Conservation (phyloP, 2,329 filamentous ascomycete species). For the Cladosporium sp. region DNA sequence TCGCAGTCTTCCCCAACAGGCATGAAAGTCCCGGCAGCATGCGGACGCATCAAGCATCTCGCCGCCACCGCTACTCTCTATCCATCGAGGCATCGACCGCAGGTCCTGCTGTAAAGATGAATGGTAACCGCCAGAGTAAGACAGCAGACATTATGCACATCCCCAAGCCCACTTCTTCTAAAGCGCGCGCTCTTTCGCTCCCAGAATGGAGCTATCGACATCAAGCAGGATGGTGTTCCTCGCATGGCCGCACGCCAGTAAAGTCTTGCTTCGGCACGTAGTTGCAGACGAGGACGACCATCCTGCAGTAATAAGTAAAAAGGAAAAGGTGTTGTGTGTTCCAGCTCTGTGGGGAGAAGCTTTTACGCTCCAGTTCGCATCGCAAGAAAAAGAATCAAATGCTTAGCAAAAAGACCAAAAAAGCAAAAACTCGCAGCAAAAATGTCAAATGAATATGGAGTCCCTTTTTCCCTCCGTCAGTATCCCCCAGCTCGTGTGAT, state of each 20-base stretch:
- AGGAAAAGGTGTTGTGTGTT: constrained; percentile 1
- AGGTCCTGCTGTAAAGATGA: background rate
- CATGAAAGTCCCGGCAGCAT: background rate
- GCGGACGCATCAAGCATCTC: constrained; percentile 1
- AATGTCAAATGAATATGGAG: background rate
- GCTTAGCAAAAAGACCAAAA: background rate
- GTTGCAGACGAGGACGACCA: background rate
- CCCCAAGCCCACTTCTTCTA: background rate
- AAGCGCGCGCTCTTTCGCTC: background rate
- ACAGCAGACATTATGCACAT: constrained; percentile 23
- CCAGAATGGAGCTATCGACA: background rate
- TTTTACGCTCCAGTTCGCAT: background rate
- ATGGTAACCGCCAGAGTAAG: background rate
- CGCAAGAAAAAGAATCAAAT: constrained; percentile 8
- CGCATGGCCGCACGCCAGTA: background rate
- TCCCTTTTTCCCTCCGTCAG: background rate
- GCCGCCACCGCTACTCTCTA: background rate
- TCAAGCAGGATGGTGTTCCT: background rate
- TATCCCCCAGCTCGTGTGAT: constrained; percentile 2
- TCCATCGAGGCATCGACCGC: background rate
- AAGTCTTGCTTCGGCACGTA: background rate
- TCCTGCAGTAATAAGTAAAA: background rate
- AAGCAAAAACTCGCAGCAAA: background rate
- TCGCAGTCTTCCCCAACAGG: background rate
- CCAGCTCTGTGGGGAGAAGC: background rate